phyloP scores from a whole-genome alignment of 495 filamentous ascomycete species.

The Penicillium subrubescens region DNA sequence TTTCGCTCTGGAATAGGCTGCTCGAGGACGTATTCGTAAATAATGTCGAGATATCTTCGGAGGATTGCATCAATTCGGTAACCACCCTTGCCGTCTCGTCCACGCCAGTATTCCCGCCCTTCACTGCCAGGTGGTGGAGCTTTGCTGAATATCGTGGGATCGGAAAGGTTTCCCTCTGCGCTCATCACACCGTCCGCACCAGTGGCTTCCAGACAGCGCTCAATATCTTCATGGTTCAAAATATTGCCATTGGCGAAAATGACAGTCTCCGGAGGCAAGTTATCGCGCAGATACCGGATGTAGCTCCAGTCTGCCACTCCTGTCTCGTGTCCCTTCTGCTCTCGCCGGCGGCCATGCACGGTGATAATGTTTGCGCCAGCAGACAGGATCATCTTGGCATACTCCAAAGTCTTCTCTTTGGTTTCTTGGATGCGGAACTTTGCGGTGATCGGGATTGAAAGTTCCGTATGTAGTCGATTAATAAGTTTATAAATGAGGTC shows the following conservation, averaged over 20 bases:
- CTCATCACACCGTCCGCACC: constrained; percentile 94
- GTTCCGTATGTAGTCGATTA: constrained; percentile 68
- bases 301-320: constrained; percentile 89
- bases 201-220: constrained; percentile 76
- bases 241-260: constrained; percentile 98
- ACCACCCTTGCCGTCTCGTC: constrained; percentile 77
- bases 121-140: constrained; percentile 64
- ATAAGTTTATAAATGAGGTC: constrained; percentile 78
- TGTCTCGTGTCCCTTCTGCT: constrained; percentile 96
- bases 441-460: constrained; percentile 83
- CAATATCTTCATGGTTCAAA: constrained; percentile 79
- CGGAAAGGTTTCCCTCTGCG: constrained; percentile 89
- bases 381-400: constrained; percentile 82
- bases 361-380: constrained; percentile 93
- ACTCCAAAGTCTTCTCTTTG: constrained; percentile 81
- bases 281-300: constrained; percentile 79
- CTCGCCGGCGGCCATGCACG: constrained; percentile 83
- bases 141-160: constrained; percentile 81
- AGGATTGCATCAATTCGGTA: constrained; percentile 88
- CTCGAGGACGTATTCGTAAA: constrained; percentile 73
- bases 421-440: constrained; percentile 93
- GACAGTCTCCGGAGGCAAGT: constrained; percentile 83
- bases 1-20: constrained; percentile 60
- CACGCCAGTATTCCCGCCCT: constrained; percentile 81
- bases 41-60: constrained; percentile 85